A percentile compares a stretch with the other conserved stretches of the same genome.
Evolutionary conservation across 78 protist species (phyloP).

Genomic region (Dictyostelium purpureum): DNA sequence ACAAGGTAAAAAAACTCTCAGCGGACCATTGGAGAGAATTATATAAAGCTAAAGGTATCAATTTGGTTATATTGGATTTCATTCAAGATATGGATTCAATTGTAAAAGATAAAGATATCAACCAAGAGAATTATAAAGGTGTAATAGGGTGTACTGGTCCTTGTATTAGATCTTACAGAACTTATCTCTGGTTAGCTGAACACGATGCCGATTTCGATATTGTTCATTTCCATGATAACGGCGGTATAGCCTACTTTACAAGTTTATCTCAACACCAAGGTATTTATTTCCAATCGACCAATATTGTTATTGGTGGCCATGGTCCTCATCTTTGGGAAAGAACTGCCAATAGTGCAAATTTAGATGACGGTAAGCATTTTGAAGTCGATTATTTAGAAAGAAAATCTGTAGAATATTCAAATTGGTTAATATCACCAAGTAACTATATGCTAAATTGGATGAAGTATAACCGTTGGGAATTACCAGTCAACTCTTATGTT

Average conservation of each 20-base stretch:
- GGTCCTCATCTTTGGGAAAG: constrained; percentile 78
- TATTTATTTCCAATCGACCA: not conserved
- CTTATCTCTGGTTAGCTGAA: constrained; percentile 6
- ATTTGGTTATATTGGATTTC: constrained; percentile 1
- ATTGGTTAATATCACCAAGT: constrained; percentile 51
- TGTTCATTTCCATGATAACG: constrained; percentile 71
- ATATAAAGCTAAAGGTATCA: constrained; percentile 1
- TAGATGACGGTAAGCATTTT: constrained; percentile 76
- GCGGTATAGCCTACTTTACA: constrained; percentile 59
- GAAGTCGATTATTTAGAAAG: constrained; percentile 65
- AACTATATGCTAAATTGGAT: constrained; percentile 75
- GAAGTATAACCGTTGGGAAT: constrained; percentile 20
- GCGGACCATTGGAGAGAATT: constrained; percentile 26
- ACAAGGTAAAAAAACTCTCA: constrained; percentile 24
- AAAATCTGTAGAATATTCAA: constrained; percentile 31
- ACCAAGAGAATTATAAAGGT: not conserved
- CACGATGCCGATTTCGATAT: constrained; percentile 5
- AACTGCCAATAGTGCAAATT: constrained; percentile 51
- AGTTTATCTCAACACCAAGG: constrained; percentile 31
- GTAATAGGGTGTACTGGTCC: constrained; percentile 69
- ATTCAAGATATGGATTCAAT: not conserved
- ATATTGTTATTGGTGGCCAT: constrained; percentile 62
- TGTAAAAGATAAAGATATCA: not conserved
- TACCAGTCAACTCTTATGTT: constrained; percentile 43
- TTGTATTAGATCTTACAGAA: constrained; percentile 21